Percentiles rank a stretch among this genome's conserved stretches.
These are phyloP conservation scores for Carpinus fangiana DNA, from an alignment of 306 rosid genomes.

Conservation along the genomic window DNA sequence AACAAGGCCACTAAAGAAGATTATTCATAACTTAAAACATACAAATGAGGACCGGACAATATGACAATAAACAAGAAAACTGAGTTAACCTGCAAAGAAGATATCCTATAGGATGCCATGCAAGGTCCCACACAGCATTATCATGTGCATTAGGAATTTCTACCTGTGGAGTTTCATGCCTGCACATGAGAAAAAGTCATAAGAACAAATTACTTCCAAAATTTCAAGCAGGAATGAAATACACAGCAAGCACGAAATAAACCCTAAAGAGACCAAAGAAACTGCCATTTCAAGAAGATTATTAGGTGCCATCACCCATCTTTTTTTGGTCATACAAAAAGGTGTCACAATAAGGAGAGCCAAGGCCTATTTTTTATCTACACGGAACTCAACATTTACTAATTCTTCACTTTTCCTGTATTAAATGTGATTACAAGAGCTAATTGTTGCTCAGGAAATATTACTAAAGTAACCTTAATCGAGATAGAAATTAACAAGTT, in stretches of 20 bases:
- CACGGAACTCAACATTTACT: neutral
- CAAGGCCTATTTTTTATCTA: neutral
- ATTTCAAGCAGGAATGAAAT: neutral
- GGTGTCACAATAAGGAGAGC: neutral
- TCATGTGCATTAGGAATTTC: constrained; percentile 90
- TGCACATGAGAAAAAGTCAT: constrained; percentile 41
- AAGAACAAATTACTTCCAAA: constrained; percentile 18
- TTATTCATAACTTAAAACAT: neutral
- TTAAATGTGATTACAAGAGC: neutral
- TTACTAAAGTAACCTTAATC: neutral
- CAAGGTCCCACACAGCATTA: constrained; percentile 96
- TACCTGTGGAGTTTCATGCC: constrained; percentile 94
- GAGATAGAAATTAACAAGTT: neutral
- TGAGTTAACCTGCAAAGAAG: constrained; percentile 89
- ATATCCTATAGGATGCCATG: constrained; percentile 99
- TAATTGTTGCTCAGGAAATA: too few relatives aligned
- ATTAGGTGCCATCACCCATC: neutral
- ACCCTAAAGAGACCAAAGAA: constrained; percentile 11
- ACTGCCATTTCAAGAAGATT: neutral
- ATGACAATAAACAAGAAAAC: constrained; percentile 25
- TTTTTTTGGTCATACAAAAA: neutral
- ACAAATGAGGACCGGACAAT: neutral
- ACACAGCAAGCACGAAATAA: constrained; percentile 2
- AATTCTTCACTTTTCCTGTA: neutral
- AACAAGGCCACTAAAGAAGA: neutral